Evolutionary conservation across 441 rosid genomes (phyloP).

Genomic region (Flueggea neowawraea): DNA sequence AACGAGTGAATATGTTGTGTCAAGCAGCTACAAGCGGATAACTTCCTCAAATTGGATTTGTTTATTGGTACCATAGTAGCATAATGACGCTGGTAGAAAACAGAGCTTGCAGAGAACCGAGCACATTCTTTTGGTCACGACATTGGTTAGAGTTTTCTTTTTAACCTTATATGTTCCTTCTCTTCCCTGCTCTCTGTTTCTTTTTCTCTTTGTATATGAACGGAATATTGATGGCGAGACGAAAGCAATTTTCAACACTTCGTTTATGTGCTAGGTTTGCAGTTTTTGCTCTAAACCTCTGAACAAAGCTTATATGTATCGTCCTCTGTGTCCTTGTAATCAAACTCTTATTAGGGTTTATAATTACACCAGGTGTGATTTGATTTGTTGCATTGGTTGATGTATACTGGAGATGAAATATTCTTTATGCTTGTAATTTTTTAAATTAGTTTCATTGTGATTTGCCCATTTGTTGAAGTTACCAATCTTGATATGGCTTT

Average conservation of each 20-base stretch:
- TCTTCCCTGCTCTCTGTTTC: neutral
- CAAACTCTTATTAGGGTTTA: constrained; percentile 9
- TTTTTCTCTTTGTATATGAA: constrained; percentile 12
- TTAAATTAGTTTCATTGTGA: neutral
- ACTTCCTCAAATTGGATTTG: neutral
- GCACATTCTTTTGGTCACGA: constrained; percentile 5
- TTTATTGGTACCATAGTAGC: constrained; percentile 10
- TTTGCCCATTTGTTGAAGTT: too few species aligned
- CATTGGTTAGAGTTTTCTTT: constrained; percentile 6
- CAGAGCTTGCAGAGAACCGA: neutral
- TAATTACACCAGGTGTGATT: constrained; percentile 7
- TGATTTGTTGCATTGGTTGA: neutral
- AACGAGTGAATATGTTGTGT: constrained; percentile 5
- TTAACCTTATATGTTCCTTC: neutral
- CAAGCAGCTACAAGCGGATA: neutral
- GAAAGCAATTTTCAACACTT: constrained; percentile 1
- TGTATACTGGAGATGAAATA: neutral
- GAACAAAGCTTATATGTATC: constrained; percentile 2
- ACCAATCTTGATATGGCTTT: too few species aligned
- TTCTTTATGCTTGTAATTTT: neutral
- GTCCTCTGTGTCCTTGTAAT: constrained; percentile 24
- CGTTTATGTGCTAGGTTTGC: constrained; percentile 14
- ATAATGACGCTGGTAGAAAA: constrained; percentile 7
- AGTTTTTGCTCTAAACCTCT: constrained; percentile 10
- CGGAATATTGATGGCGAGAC: constrained; percentile 10